Conservation (phyloP, 345 rosid genomes). For the Citrus maxima region DNA sequence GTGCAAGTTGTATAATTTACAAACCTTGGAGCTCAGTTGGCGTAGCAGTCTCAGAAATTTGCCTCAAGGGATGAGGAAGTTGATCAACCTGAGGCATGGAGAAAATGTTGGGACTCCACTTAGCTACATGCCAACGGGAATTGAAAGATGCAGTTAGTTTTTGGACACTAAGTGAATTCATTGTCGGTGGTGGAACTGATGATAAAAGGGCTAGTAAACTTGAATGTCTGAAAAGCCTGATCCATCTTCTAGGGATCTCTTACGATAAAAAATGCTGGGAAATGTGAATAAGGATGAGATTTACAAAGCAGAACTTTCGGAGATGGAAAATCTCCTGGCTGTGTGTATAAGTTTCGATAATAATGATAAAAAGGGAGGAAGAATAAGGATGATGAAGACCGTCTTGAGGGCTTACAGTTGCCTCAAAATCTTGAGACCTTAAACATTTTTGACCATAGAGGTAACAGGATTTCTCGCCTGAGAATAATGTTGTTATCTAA, state of each 20-base stretch:
- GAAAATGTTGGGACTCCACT: neutral
- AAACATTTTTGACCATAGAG: neutral
- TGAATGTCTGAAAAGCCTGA: neutral
- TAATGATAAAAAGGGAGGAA: neutral
- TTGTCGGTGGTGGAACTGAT: neutral
- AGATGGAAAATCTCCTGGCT: neutral
- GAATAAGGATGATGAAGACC: neutral
- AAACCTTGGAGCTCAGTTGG: neutral
- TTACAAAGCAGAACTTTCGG: neutral
- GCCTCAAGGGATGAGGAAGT: conserved; percentile 4
- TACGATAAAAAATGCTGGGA: neutral
- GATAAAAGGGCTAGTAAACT: neutral
- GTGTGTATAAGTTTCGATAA: neutral
- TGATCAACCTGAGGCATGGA: conserved; percentile 4
- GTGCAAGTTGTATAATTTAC: conserved; percentile 10
- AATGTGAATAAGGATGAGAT: neutral
- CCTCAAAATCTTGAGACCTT: neutral
- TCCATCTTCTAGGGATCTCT: neutral
- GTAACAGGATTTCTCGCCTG: neutral
- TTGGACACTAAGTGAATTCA: neutral
- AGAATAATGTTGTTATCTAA: neutral
- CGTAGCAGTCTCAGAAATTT: neutral
- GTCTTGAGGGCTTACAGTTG: neutral
- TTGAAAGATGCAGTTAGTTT: neutral
- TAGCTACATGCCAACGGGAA: conserved; percentile 6